phyloP scores from a whole-genome alignment of 306 rosid genomes.

The Ammopiptanthus mongolicus region DNA sequence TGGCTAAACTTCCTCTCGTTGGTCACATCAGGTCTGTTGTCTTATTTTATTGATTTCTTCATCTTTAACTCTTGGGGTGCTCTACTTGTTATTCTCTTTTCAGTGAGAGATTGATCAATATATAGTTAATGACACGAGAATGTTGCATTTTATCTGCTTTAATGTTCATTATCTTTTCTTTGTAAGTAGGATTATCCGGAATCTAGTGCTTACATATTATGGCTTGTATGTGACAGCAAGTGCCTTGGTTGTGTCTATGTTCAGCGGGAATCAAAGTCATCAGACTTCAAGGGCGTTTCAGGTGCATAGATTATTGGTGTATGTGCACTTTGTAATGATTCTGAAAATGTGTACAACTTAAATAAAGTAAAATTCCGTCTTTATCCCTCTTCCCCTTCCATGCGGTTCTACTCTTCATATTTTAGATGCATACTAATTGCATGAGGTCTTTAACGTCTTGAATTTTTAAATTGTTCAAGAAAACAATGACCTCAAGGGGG shows the following conservation, averaged over 20 bases:
- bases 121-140: background rate
- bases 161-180: background rate
- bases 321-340: conserved; percentile 1
- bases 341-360: conserved; percentile 15
- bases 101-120: background rate
- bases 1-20: conserved; percentile 78
- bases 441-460: background rate
- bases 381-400: background rate
- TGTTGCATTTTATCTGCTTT: background rate
- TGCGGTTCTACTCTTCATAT: background rate
- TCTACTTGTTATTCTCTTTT: background rate
- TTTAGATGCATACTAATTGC: background rate
- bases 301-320: conserved; percentile 46
- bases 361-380: background rate
- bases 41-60: background rate
- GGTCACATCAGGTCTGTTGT: conserved; percentile 81
- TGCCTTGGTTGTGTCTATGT: conserved; percentile 94
- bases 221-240: conserved; percentile 52
- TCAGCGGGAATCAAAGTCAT: conserved; percentile 83
- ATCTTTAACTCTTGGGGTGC: background rate
- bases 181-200: background rate
- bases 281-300: conserved; percentile 87
- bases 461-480: conserved; percentile 12
- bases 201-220: conserved; percentile 7
- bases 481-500: background rate